Evolutionary conservation across 2,329 filamentous ascomycete genomes (phyloP), one percentile per base, ranked within the genome.

Genomic region (Pestalotiopsis fici): DNA sequence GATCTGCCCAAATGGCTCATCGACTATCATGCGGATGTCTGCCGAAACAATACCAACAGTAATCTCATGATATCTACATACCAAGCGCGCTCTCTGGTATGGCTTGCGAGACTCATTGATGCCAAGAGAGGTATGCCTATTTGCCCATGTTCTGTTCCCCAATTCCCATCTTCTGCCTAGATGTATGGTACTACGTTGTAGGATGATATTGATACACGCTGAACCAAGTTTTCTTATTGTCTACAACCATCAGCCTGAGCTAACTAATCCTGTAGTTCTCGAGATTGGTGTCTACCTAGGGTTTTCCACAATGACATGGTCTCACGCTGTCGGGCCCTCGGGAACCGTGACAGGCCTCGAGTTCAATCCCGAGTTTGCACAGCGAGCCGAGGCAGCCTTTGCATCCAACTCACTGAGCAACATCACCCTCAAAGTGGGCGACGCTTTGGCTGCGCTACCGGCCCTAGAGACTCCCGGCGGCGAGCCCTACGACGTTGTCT

Each of bases 401-500:
- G 74, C 72, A 23, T 77, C 80, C 37, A 75, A 81, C 54, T 78
- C 77, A 18, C 72, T 85, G 43, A 73, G 75, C 39, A 87, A 87
- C 70, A 76, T 82, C 43, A 78, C 85, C n/a, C 75, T 87, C 13
- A 69, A 83, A 7, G 76, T 83, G 21, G 85, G 85, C 4, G 79
- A 85, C 70, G 85, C 82, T 3, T 76, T 81, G 9, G 75, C 71
- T 65, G 71, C 77, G 67, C 68, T 74, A 59, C 25, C 71, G 59
- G 63, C 65, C 28, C 77, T 79, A 3, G 70, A 80, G 68, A 21
- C n/a, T 1, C 39, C 39, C 1, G 71, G 76, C 67, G 66, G 74
- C 43, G 75, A 82, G 71, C 83, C 86, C 3, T 88, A 85, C 70
- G 86, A 87, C 73, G 75, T 87, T 57, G 79, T 87, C 73, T 87